These are phyloP conservation scores for Fimicolochytrium jonesii DNA, from an alignment of 192 early-diverging fungal genomes.

Conservation along the genomic window DNA sequence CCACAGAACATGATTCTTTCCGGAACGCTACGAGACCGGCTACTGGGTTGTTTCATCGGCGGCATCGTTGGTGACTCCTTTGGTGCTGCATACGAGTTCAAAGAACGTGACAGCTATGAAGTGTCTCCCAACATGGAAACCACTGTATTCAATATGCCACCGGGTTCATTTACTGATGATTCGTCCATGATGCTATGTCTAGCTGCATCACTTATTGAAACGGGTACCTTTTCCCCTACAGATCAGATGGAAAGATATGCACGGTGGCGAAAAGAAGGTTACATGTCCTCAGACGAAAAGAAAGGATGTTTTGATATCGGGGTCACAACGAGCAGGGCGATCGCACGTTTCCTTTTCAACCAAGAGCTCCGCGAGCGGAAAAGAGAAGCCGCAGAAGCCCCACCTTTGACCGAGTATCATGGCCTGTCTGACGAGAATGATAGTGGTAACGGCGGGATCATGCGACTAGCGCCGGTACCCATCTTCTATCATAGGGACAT, in stretches of 20 bases:
- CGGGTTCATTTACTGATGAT: background rate
- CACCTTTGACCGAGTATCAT: background rate
- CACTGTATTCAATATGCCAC: background rate
- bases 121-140: background rate
- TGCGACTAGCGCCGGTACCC: background rate
- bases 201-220: background rate
- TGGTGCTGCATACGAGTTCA: background rate
- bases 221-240: background rate
- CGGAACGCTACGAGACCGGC: background rate
- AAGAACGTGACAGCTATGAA: background rate
- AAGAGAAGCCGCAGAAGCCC: too few species aligned
- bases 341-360: background rate
- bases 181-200: background rate
- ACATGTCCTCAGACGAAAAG: background rate
- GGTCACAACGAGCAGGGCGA: background rate
- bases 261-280: background rate
- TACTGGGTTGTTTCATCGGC: background rate
- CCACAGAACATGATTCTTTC: too few species aligned
- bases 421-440: background rate
- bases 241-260: background rate
- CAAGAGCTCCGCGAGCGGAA: background rate
- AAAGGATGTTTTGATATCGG: background rate
- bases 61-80: background rate
- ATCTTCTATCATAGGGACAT: background rate
- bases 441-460: background rate